These are phyloP conservation scores for Xylaria flabelliformis DNA, from an alignment of 495 filamentous ascomycete genomes.

Conservation along the genomic window DNA sequence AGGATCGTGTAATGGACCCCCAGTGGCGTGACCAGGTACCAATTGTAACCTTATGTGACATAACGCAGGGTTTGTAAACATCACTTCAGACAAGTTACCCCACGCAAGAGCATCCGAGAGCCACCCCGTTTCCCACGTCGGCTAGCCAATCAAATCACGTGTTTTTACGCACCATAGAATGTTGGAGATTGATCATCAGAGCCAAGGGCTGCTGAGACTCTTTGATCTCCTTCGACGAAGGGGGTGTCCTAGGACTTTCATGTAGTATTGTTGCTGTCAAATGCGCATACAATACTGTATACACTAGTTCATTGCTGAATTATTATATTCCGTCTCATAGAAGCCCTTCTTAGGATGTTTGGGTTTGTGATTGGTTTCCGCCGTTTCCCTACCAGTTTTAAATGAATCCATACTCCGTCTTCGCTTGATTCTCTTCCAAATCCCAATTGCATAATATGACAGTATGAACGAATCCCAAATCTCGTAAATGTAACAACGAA, in stretches of 20 bases:
- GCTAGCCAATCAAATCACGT: not conserved
- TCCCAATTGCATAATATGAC: not conserved
- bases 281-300: not conserved
- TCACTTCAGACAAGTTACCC: not conserved
- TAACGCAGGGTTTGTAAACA: not conserved
- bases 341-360: not conserved
- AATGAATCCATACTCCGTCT: not conserved
- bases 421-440: not conserved
- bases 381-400: not conserved
- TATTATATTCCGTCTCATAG: not conserved
- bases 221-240: not conserved
- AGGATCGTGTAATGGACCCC: not conserved
- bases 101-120: not conserved
- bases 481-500: not conserved
- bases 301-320: not conserved
- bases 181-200: not conserved
- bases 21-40: not conserved
- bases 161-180: not conserved
- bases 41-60: slow-evolving; percentile 11
- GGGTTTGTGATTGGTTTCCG: not conserved
- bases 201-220: not conserved
- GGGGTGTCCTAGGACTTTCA: not conserved
- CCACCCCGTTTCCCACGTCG: not conserved
- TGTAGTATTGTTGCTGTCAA: not conserved
- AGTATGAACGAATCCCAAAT: not conserved